Base-by-base conservation (phyloP, 2,329 filamentous ascomycete species). In the Ascochyta lentis region DNA sequence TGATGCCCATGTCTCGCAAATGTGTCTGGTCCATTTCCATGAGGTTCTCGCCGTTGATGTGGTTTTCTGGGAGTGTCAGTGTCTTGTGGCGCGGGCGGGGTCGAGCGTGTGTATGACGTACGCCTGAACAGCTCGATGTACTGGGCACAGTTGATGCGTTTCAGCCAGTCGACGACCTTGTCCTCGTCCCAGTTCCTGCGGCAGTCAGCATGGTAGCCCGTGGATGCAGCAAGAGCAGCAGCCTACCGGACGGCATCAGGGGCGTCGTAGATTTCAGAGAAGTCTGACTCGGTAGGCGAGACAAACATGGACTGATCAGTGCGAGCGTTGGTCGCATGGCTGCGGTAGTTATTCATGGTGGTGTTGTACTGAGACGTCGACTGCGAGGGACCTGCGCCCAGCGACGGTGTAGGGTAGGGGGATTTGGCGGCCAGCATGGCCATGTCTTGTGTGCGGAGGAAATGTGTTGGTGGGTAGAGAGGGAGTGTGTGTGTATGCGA, bases 21-120 rank as follows among this genome's bases (percentile, higher is more conserved):
- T 96, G 92, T 52, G 92, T 89, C 81, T 96, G 96, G 77, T 99
- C 95, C 83, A 97, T 94, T 78, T 99, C 95, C 66, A 99, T 84
- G 40, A 99, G 82, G 72, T 96, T 97, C 79, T 97, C 92, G 69
- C 95, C 95, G 73, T 95, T 99, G 80, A 99, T 97, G 76, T 98
- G 91, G 76, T 99, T 96, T 72, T 88, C 83, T 86, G 58, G 37
- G 58, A 39, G 65, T 23, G 68, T 73, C 37, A 73, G 64, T 35
- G n/a, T 15, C 35, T 16, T 35, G 27, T 24, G 31, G 24, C 16
- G 24, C 7, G 24, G 38, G 7, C 26, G 26, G 34, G 8, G 29
- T 7, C 16, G 29, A 34, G 27, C 6, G 26, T 48, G 33, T 6
- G 16, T 13, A 60, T 61, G 49, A 61, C 62, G 49, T 77, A 84